Percentiles rank a stretch among this genome's conserved stretches.
phyloP scores from a whole-genome alignment of 345 rosid genomes.

The Sisymbrium irio region DNA sequence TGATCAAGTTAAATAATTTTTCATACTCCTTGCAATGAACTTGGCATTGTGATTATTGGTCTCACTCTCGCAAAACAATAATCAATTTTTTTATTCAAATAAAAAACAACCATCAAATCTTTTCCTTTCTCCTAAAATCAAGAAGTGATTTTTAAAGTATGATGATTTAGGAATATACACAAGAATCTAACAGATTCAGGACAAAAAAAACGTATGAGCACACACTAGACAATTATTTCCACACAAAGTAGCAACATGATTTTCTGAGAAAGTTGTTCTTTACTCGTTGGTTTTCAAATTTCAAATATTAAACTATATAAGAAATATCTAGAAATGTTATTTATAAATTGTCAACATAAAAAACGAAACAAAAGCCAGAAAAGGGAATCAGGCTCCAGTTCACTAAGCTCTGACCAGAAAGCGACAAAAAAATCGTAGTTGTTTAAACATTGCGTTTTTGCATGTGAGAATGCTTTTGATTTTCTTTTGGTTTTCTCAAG shows the following conservation, averaged over 20 bases:
- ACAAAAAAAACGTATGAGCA: slow-evolving; percentile 16
- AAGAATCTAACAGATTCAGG: slow-evolving; percentile 20
- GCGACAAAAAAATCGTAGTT: slow-evolving; percentile 25
- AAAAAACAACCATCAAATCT: background rate
- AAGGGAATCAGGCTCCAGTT: slow-evolving; percentile 35
- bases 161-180: slow-evolving; percentile 6
- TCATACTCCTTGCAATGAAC: background rate
- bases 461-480: slow-evolving; percentile 26
- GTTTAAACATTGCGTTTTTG: slow-evolving; percentile 27
- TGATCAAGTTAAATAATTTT: background rate
- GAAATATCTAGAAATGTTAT: background rate
- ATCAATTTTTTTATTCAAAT: background rate
- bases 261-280: slow-evolving; percentile 25
- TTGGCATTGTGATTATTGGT: background rate
- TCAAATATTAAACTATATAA: slow-evolving; percentile 10
- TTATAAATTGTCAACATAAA: slow-evolving; percentile 10
- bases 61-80: background rate
- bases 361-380: slow-evolving; percentile 4
- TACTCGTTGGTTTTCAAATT: slow-evolving; percentile 22
- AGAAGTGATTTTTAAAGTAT: background rate
- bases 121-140: background rate
- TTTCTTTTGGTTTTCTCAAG: background rate
- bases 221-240: slow-evolving; percentile 13
- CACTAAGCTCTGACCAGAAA: slow-evolving; percentile 36
- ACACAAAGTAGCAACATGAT: slow-evolving; percentile 23